Percentiles rank a stretch among this genome's conserved stretches.
Evolutionary conservation across 352 stramenopile genomes (phyloP).

Genomic region (Pythium sukuiense): DNA sequence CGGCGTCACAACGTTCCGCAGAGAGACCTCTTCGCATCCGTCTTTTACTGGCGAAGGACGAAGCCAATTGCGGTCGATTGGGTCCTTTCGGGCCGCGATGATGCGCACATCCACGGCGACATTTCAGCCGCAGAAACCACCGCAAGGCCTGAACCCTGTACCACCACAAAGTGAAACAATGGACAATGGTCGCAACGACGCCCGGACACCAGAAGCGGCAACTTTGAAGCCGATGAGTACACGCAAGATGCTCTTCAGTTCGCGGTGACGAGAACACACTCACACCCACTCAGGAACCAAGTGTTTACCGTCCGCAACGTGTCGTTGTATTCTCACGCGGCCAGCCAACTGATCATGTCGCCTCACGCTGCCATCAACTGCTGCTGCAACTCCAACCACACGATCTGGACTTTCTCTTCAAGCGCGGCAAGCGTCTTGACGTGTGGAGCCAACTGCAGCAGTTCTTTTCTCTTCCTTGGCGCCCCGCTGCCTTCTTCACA

Average conservation of each 20-base stretch:
- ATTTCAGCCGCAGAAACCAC: not conserved
- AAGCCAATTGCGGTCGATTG: constrained; percentile 1
- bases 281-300: no score
- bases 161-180: not conserved
- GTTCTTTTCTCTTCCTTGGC: not conserved
- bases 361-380: not conserved
- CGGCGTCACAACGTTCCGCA: not conserved
- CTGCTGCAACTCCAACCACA: not conserved
- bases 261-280: not conserved
- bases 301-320: not conserved
- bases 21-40: not conserved
- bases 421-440: not conserved
- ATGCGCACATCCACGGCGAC: not conserved
- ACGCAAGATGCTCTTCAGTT: not conserved
- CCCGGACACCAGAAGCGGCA: not conserved
- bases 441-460: constrained; percentile 1
- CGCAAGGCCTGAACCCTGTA: not conserved
- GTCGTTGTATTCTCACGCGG: not conserved
- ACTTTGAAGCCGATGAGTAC: not conserved
- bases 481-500: not conserved
- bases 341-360: not conserved
- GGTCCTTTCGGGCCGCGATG: not conserved
- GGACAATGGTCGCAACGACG: not conserved
- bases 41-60: not conserved
- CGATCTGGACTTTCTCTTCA: constrained; percentile 1